Evolutionary conservation across 1,139 yeast genomes (phyloP).

Genomic region (Saccharomyces hybrid): DNA sequence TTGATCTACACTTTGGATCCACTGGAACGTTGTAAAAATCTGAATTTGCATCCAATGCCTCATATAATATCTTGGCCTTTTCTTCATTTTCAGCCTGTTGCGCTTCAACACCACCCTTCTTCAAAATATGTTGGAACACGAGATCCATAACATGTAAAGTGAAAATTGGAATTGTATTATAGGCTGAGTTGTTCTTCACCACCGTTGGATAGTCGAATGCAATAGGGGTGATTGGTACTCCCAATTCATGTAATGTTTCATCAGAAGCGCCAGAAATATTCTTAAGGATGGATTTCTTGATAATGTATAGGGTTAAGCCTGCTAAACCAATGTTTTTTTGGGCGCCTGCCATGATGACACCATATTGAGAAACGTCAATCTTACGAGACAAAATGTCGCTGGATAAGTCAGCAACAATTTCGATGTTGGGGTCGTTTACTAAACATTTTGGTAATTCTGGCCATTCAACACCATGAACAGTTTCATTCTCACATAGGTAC

Average conservation of each 20-base stretch:
- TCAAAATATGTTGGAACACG: slow-evolving; percentile 56
- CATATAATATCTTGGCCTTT: slow-evolving; percentile 58
- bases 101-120: slow-evolving; percentile 50
- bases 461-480: slow-evolving; percentile 91
- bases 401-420: slow-evolving; percentile 88
- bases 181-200: slow-evolving; percentile 81
- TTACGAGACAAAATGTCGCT: slow-evolving; percentile 80
- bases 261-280: slow-evolving; percentile 46
- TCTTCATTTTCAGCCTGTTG: slow-evolving; percentile 52
- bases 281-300: slow-evolving; percentile 68
- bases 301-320: slow-evolving; percentile 84
- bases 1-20: slow-evolving; percentile 54
- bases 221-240: slow-evolving; percentile 74
- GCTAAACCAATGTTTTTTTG: slow-evolving; percentile 97
- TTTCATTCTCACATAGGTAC: slow-evolving; percentile 91
- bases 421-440: slow-evolving; percentile 54
- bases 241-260: slow-evolving; percentile 48
- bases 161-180: slow-evolving; percentile 91
- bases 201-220: slow-evolving; percentile 84
- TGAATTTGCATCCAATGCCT: slow-evolving; percentile 58
- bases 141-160: slow-evolving; percentile 78
- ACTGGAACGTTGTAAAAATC: slow-evolving; percentile 61
- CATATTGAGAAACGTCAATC: slow-evolving; percentile 76
- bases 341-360: slow-evolving; percentile 91
- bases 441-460: slow-evolving; percentile 44